phyloP scores from a whole-genome alignment of 1,139 yeast species.

The Protomyces gravidus region DNA sequence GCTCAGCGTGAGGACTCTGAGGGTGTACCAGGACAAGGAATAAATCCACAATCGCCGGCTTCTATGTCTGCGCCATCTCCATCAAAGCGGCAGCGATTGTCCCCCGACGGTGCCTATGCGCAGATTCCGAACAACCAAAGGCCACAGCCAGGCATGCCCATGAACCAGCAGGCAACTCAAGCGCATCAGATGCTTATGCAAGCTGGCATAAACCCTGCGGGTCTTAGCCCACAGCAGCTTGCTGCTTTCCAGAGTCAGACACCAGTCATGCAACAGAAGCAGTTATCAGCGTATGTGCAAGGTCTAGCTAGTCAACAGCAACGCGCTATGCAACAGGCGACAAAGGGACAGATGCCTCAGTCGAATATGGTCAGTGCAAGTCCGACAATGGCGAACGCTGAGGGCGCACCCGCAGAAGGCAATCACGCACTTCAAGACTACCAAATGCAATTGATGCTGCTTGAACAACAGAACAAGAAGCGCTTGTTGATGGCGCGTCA shows the following conservation, averaged over 20 bases:
- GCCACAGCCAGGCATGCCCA: constrained; percentile 9
- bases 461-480: constrained; percentile 68
- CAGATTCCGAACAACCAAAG: constrained; percentile 27
- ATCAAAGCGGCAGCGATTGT: constrained; percentile 42
- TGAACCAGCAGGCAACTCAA: constrained; percentile 12
- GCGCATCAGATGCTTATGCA: constrained; percentile 40
- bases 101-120: constrained; percentile 42
- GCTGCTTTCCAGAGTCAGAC: constrained; percentile 32
- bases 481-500: constrained; percentile 45
- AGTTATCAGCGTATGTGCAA: constrained; percentile 30
- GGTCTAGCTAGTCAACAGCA: constrained; percentile 36
- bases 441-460: constrained; percentile 66
- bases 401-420: constrained; percentile 23
- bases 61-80: constrained; percentile 38
- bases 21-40: constrained; percentile 1
- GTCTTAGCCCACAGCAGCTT: constrained; percentile 31
- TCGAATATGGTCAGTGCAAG: constrained; percentile 18
- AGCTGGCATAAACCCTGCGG: constrained; percentile 34
- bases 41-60: constrained; percentile 27
- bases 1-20: neutral
- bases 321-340: constrained; percentile 36
- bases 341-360: constrained; percentile 30
- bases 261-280: constrained; percentile 32
- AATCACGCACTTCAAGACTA: constrained; percentile 58
- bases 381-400: constrained; percentile 25